Percentiles rank a stretch among this genome's conserved stretches.
phyloP scores from a whole-genome alignment of 1,139 yeast species.

The Geotrichum australiense region DNA sequence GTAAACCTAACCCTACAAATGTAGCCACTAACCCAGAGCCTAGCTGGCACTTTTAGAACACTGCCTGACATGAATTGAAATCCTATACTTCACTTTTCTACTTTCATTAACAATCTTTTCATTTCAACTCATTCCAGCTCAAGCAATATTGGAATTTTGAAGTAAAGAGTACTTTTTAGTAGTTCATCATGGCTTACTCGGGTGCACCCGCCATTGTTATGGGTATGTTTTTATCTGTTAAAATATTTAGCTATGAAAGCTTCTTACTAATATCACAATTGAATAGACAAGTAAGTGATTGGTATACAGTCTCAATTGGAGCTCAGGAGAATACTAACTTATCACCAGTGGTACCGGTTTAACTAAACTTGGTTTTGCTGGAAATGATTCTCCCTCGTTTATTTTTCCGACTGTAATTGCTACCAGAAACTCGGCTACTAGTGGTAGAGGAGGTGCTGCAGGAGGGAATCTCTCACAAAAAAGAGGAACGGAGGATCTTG shows the following conservation, averaged over 20 bases:
- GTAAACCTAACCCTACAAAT: too few species aligned
- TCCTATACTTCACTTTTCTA: too few species aligned
- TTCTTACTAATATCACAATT: slow-evolving; percentile 1
- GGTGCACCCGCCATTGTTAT: slow-evolving; percentile 81
- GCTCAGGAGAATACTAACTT: neutral
- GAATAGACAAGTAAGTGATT: slow-evolving; percentile 26
- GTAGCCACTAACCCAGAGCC: too few species aligned
- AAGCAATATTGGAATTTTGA: too few species aligned
- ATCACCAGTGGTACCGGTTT: slow-evolving; percentile 86
- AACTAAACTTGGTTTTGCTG: slow-evolving; percentile 96
- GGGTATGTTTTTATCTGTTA: slow-evolving; percentile 46
- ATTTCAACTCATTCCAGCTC: too few species aligned
- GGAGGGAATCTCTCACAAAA: slow-evolving; percentile 51
- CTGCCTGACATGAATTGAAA: too few species aligned
- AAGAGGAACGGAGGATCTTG: slow-evolving; percentile 91
- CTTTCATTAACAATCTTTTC: too few species aligned
- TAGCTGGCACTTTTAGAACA: too few species aligned
- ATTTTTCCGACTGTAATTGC: slow-evolving; percentile 98
- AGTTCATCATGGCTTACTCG: slow-evolving; percentile 26
- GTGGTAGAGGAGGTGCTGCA: slow-evolving; percentile 33
- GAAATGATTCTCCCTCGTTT: slow-evolving; percentile 95
- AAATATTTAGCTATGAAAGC: neutral
- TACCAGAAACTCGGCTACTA: slow-evolving; percentile 45
- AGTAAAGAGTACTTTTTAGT: too few species aligned
- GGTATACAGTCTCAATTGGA: slow-evolving; percentile 2